phyloP scores from a whole-genome alignment of 352 stramenopile species.

The Phytopythium chamaehyphon region DNA sequence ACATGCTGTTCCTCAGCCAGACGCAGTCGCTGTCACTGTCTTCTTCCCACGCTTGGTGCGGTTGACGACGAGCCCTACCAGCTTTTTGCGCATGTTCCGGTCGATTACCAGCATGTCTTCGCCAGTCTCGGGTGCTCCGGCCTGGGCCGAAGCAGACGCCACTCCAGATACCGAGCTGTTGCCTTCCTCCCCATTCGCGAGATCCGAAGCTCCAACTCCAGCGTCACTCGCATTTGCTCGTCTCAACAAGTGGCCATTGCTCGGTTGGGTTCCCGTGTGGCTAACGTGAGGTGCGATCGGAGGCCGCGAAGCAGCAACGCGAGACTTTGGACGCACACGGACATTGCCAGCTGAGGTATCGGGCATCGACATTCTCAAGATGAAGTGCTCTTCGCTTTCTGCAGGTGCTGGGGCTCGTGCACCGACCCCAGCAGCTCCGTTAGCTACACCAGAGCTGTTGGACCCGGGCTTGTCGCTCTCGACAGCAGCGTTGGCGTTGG shows the following conservation, averaged over 20 bases:
- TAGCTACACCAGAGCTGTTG: conserved; percentile 14
- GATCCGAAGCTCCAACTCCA: not conserved
- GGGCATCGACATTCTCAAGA: conserved; percentile 72
- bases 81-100: conserved; percentile 77
- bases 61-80: conserved; percentile 78
- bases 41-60: conserved; percentile 73
- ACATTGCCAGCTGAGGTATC: conserved; percentile 67
- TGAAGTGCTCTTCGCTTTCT: conserved; percentile 83
- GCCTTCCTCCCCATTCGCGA: not conserved
- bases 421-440: conserved; percentile 15
- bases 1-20: not conserved
- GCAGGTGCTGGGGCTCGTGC: conserved; percentile 53
- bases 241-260: not conserved
- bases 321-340: conserved; percentile 71
- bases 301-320: conserved; percentile 19
- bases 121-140: conserved; percentile 2
- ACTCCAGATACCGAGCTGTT: not conserved
- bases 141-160: conserved; percentile 2
- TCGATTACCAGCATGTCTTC: conserved; percentile 72
- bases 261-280: conserved; percentile 10
- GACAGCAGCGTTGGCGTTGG: conserved; percentile 21
- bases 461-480: conserved; percentile 16
- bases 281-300: conserved; percentile 1
- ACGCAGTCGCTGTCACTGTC: conserved; percentile 3
- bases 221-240: not conserved